Percentiles rank a stretch among this genome's conserved stretches.
These are phyloP conservation scores for Crithidia expoeki DNA, from an alignment of 208 protist genomes.

Conservation along the genomic window DNA sequence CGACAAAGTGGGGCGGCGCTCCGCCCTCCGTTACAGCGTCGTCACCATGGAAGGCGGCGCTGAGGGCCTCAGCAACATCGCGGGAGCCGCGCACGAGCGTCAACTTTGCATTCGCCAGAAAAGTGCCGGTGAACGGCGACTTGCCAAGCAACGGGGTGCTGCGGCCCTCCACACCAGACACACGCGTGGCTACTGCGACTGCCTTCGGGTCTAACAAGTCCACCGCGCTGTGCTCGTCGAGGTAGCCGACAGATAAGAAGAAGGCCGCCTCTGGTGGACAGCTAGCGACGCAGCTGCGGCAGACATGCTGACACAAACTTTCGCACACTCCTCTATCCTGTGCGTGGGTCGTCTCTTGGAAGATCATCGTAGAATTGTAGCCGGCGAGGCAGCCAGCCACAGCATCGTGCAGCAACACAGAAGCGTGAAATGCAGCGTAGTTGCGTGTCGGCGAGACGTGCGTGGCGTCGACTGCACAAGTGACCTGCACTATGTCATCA, in stretches of 20 bases:
- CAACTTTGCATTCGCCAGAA: constrained; percentile 21
- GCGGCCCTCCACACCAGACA: constrained; percentile 1
- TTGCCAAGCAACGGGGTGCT: constrained; percentile 25
- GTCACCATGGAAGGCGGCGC: constrained; percentile 9
- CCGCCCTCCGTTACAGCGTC: background rate
- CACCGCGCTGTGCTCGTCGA: constrained; percentile 11
- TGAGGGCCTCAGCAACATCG: constrained; percentile 16
- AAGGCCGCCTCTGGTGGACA: constrained; percentile 29
- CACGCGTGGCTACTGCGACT: background rate
- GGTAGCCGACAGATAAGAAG: constrained; percentile 31
- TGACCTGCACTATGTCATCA: constrained; percentile 32
- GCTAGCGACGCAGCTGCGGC: constrained; percentile 14
- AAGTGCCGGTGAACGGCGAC: constrained; percentile 32
- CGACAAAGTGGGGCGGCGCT: constrained; percentile 31
- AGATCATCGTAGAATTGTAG: constrained; percentile 36
- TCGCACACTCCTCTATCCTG: constrained; percentile 16
- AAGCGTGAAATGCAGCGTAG: constrained; percentile 8
- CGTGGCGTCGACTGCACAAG: background rate
- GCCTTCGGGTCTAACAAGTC: constrained; percentile 25
- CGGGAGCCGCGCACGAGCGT: background rate
- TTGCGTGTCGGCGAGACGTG: constrained; percentile 21
- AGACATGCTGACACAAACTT: constrained; percentile 25
- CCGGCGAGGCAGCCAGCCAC: constrained; percentile 29
- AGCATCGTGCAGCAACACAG: constrained; percentile 21
- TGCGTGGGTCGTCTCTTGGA: constrained; percentile 36